phyloP scores from a whole-genome alignment of 2,329 filamentous ascomycete species.

The Microsporum audouinii region DNA sequence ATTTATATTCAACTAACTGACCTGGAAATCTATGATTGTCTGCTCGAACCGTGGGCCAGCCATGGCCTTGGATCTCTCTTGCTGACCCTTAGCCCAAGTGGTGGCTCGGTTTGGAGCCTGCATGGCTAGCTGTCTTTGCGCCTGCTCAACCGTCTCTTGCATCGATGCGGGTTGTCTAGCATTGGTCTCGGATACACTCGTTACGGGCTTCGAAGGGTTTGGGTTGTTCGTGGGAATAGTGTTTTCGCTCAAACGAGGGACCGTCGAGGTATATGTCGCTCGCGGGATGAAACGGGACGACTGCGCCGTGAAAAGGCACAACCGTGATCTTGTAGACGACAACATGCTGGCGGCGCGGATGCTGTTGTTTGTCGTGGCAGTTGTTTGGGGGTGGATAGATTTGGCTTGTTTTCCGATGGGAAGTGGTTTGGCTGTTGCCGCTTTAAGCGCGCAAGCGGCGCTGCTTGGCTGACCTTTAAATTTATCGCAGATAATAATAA shows the following conservation, averaged over 20 bases:
- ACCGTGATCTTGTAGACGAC: constrained; percentile 33
- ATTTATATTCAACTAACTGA: constrained; percentile 35
- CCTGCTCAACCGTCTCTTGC: constrained; percentile 45
- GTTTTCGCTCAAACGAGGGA: constrained; percentile 32
- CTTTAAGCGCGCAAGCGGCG: constrained; percentile 3
- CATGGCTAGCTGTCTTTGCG: constrained; percentile 46
- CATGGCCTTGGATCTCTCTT: constrained; percentile 73
- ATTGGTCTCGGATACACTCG: constrained; percentile 50
- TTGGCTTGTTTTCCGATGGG: not conserved
- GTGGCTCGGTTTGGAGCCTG: constrained; percentile 79
- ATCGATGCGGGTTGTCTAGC: constrained; percentile 43
- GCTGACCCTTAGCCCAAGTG: constrained; percentile 80
- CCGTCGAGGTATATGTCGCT: constrained; percentile 34
- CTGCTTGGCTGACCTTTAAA: not conserved
- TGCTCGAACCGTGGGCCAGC: constrained; percentile 91
- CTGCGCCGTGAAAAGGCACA: constrained; percentile 36
- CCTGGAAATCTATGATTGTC: constrained; percentile 86
- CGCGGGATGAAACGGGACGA: constrained; percentile 23
- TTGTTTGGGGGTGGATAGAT: constrained; percentile 7
- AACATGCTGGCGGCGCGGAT: constrained; percentile 30
- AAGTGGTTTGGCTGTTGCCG: constrained; percentile 2
- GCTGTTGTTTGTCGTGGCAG: constrained; percentile 6
- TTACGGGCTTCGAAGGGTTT: constrained; percentile 37
- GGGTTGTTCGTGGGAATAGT: constrained; percentile 46
- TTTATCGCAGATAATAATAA: not conserved